Percentiles rank a stretch among this genome's conserved stretches.
These are phyloP conservation scores for Aureobasidium sp. DNA, from an alignment of 2,329 filamentous ascomycete genomes.

Conservation along the genomic window DNA sequence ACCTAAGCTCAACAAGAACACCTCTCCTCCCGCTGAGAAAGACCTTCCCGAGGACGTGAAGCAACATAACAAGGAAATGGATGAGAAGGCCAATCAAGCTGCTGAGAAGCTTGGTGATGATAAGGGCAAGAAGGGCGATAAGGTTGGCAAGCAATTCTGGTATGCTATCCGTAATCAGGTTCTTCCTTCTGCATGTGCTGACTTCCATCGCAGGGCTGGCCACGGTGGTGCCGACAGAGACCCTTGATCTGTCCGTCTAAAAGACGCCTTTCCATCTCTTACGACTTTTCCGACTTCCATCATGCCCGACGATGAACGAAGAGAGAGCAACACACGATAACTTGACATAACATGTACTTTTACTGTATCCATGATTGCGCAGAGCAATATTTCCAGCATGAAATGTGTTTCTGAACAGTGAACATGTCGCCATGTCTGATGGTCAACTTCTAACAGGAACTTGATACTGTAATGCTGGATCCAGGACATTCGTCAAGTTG, in stretches of 20 bases:
- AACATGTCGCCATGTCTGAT: background rate
- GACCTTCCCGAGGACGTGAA: slow-evolving; percentile 30
- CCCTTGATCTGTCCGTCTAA: background rate
- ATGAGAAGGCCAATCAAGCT: slow-evolving; percentile 35
- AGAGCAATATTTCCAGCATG: background rate
- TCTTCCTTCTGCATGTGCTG: background rate
- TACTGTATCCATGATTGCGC: slow-evolving; percentile 1
- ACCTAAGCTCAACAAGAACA: slow-evolving; percentile 36
- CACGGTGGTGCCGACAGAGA: slow-evolving; percentile 14
- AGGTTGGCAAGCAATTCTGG: slow-evolving; percentile 36
- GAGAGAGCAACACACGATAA: background rate
- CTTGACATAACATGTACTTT: slow-evolving; percentile 8
- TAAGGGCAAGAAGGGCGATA: slow-evolving; percentile 36
- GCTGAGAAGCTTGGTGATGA: slow-evolving; percentile 33
- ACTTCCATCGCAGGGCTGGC: slow-evolving; percentile 5
- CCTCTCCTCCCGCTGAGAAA: slow-evolving; percentile 27
- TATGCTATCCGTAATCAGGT: background rate
- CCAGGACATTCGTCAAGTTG: background rate
- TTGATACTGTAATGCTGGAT: background rate
- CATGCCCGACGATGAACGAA: background rate
- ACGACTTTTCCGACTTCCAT: slow-evolving; percentile 9
- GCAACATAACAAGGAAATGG: slow-evolving; percentile 40
- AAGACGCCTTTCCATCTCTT: background rate
- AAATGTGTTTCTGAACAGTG: background rate
- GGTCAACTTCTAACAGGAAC: too few species aligned